Base-by-base conservation (phyloP, 352 stramenopile genomes). In the Thalassiosira hispida region DNA sequence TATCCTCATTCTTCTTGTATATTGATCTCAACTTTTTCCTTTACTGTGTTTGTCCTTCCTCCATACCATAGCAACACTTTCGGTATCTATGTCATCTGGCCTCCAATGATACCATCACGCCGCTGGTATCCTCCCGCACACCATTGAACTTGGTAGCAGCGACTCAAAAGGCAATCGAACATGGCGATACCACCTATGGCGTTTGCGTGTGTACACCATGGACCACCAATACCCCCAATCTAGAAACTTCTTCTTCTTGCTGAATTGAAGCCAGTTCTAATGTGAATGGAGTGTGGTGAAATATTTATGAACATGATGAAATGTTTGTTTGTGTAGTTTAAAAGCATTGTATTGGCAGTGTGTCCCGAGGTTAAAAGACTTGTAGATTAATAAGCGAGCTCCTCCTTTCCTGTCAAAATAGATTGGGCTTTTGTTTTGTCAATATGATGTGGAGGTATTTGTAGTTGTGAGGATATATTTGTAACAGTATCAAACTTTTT, bases 171-270 rank as follows among this genome's bases (percentile, higher is more conserved):
- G 67, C 56, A 20, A 84, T 84, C 44, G 76, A 84, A 63, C 56
- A 67, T 33, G 76, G 76, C n/a, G 56, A 79, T 29, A 79, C 76
- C 12, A 47, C 62, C 3, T 78, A 79, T 63, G 76, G 76, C 40
- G 70, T 84, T 53, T 79, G 68, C 69, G 68, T 84, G 7, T 76
- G 68, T 31, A 67, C 23, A 51, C 76, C 76, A 44, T 84, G 76
- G 76, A 59, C 56, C 20, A 67, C 55, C 14, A 59, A 53, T 27
- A 51, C n/a, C n/a, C n/a, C 29, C 25, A 60, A 77, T 5, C 16
- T 29, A 57, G 47, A 64, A 20, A 40, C 25, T 5, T 1, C 33
- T 20, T 25, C 47, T 18, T 27, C 57, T 14, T 22, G 29, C 20
- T 51, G 42, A 44, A n/a, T n/a, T n/a, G n/a, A n/a, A n/a, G n/a